Evolutionary conservation across 2,329 filamentous ascomycete species (phyloP), one percentile per base, ranked within the genome.

Genomic region (Colletotrichum echinochloae): DNA sequence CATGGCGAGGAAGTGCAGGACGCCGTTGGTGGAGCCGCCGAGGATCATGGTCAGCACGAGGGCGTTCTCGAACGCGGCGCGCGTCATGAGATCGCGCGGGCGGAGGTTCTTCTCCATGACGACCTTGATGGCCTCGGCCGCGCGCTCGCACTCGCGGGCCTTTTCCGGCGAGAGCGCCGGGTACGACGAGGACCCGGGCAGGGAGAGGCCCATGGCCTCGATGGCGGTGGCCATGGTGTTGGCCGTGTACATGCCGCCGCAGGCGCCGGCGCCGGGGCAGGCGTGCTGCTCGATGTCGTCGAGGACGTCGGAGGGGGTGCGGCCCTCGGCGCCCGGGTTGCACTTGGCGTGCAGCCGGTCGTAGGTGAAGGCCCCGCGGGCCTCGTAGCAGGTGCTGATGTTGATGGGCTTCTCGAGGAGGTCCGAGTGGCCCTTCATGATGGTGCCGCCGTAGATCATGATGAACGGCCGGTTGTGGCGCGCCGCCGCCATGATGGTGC

Each of bases 391-490:
- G 5, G 92, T 95, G 46, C 90, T 92, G 74, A 98, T 93, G 81
- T 97, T 98, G 84, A 98, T 91, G 30, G 90, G 88, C 77, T 92
- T 91, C 73, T 91, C 89, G 33, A 97, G 86, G 2, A 95, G 87
- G 60, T 89, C 83, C 0, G 92, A 95, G 80, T 94, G 93, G n/a
- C 95, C 95, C 72, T 94, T 94, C 77, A 91, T 90, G 77, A 97
- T 98, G 20, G 94, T 93, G 48, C 95, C 95, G 60, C 95, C 95
- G 79, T 98, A 98, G 70, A 98, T 92, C 94, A 98, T 97, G 78
- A 98, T 85, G 57, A 94, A 96, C 5, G 95, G 95, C 12, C 95
- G 89, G 81, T 98, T 98, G 82, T 97, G 94, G 67, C 95, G 89
- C 18, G 93, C 94, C 77, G 96, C 94, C 0, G 93, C 94, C 91